Evolutionary conservation across 1,284 basidiomycete genomes (phyloP).

Genomic region (Vanrija sp.): DNA sequence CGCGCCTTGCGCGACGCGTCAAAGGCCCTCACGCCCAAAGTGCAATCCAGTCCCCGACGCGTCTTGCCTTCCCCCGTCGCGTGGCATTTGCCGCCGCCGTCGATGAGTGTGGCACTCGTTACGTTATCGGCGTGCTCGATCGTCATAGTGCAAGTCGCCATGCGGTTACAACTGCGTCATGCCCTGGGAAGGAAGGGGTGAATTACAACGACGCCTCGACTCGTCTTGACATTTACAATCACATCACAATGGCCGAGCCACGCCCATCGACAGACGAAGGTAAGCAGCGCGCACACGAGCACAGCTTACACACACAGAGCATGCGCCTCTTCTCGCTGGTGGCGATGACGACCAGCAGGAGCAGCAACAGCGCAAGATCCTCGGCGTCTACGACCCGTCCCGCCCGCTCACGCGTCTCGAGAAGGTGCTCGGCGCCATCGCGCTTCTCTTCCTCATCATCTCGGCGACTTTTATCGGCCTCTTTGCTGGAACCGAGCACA

Average conservation of each 20-base stretch:
- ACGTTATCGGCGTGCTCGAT: no score
- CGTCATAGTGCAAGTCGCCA: background rate
- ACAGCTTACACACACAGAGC: constrained; percentile 34
- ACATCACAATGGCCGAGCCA: constrained; percentile 38
- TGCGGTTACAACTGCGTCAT: constrained; percentile 3
- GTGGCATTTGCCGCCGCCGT: no score
- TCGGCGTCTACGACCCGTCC: constrained; percentile 37
- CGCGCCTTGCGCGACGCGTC: no score
- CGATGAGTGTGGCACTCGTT: no score
- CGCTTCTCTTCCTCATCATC: constrained; percentile 72
- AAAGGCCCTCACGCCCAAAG: no score
- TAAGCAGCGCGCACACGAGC: constrained; percentile 13
- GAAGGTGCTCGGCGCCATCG: constrained; percentile 70
- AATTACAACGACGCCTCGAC: background rate
- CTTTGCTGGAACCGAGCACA: constrained; percentile 79
- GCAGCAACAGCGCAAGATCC: constrained; percentile 1
- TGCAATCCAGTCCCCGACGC: no score
- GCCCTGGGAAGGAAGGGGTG: no score
- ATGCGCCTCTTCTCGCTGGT: constrained; percentile 43
- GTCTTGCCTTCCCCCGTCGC: no score
- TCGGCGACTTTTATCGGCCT: constrained; percentile 85
- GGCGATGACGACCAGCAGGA: constrained; percentile 8
- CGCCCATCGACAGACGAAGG: constrained; percentile 48
- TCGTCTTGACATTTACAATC: background rate
- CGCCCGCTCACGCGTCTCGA: constrained; percentile 77